Conservation (phyloP, 371 early-diverging fungal species). For the Lichtheimia ornata region DNA sequence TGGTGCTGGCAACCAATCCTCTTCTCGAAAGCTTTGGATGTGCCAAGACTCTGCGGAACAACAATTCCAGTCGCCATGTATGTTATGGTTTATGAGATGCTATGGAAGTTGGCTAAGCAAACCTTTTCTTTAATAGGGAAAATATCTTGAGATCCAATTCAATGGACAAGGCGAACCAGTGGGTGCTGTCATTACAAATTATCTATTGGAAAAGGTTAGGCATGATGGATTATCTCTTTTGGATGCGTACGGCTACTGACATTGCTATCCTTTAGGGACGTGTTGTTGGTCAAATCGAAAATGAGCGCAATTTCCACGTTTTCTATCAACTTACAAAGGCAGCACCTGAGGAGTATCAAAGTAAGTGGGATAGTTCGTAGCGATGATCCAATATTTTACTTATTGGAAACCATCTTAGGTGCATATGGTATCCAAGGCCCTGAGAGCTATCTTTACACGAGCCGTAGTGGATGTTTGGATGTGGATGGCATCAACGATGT, state of each 20-base stretch:
- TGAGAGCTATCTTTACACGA: slow-evolving; percentile 81
- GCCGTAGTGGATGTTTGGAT: slow-evolving; percentile 72
- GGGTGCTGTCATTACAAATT: slow-evolving; percentile 98
- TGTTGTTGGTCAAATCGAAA: slow-evolving; percentile 92
- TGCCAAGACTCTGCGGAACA: slow-evolving; percentile 98
- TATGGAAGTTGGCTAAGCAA: neutral
- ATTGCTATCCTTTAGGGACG: slow-evolving; percentile 59
- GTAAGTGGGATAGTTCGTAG: slow-evolving; percentile 25
- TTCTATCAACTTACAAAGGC: slow-evolving; percentile 91
- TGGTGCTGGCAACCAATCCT: slow-evolving; percentile 96
- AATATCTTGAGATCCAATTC: slow-evolving; percentile 99
- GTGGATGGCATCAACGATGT: slow-evolving; percentile 84
- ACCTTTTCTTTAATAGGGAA: slow-evolving; percentile 66
- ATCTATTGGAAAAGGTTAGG: slow-evolving; percentile 94
- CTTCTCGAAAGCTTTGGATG: slow-evolving; percentile 99
- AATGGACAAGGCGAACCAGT: slow-evolving; percentile 90
- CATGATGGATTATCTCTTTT: neutral
- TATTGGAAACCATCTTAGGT: slow-evolving; percentile 35
- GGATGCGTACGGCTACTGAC: neutral
- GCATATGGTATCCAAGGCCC: slow-evolving; percentile 80
- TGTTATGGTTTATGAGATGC: slow-evolving; percentile 12
- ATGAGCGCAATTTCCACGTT: slow-evolving; percentile 98
- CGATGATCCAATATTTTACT: neutral
- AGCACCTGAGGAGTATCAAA: slow-evolving; percentile 72
- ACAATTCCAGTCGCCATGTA: slow-evolving; percentile 98